Evolutionary conservation across 2,329 filamentous ascomycete genomes (phyloP).

Genomic region (Epichloe aotearoae): DNA sequence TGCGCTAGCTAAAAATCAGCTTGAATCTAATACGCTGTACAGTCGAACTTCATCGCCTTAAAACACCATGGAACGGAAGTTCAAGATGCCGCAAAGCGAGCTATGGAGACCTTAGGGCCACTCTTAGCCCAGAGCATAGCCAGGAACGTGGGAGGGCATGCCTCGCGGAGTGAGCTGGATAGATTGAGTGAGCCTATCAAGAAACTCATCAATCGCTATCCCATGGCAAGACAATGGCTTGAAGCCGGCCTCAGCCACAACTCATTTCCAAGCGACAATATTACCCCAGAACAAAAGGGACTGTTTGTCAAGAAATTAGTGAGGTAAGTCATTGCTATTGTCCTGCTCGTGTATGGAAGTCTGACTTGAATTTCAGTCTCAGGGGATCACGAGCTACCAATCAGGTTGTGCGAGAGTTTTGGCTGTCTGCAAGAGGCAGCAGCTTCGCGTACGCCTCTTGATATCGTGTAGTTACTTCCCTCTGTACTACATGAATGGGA

Average conservation of each 20-base stretch:
- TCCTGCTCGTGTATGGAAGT: neutral
- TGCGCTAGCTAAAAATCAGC: neutral
- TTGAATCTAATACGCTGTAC: neutral
- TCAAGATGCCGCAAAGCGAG: constrained; percentile 30
- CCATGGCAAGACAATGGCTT: constrained; percentile 47
- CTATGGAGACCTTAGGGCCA: constrained; percentile 48
- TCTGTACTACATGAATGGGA: neutral
- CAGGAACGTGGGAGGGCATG: constrained; percentile 54
- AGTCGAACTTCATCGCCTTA: constrained; percentile 42
- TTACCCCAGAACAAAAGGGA: constrained; percentile 45
- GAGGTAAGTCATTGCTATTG: constrained; percentile 25
- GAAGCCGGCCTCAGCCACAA: constrained; percentile 42
- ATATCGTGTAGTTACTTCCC: neutral
- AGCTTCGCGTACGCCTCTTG: constrained; percentile 49
- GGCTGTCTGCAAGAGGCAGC: constrained; percentile 50
- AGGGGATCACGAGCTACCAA: constrained; percentile 53
- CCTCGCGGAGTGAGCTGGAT: constrained; percentile 59
- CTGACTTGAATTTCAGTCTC: constrained; percentile 29
- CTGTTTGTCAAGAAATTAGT: constrained; percentile 54
- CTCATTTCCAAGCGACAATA: constrained; percentile 45
- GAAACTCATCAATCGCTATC: constrained; percentile 46
- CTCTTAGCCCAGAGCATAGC: constrained; percentile 45
- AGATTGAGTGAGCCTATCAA: constrained; percentile 58
- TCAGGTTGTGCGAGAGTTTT: constrained; percentile 57
- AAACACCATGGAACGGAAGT: constrained; percentile 28